Evolutionary conservation across 2,329 filamentous ascomycete genomes (phyloP).

Genomic region (Ceratocystis eucalypticola): DNA sequence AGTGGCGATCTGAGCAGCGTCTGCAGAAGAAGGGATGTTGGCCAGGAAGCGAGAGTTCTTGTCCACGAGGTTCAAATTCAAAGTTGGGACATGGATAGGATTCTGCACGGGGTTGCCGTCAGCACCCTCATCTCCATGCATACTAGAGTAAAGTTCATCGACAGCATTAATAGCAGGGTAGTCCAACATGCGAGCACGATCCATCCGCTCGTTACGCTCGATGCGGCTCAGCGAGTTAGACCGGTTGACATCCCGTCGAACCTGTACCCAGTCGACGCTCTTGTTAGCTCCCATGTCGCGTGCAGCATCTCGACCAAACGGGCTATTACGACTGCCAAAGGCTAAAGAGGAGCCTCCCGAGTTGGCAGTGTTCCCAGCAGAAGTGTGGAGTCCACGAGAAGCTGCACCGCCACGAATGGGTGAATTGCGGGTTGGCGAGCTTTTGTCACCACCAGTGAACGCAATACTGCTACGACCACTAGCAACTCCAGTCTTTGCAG

Average conservation of each 20-base stretch:
- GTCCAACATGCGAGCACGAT: conserved; percentile 90
- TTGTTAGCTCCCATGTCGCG: conserved; percentile 54
- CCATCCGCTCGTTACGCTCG: conserved; percentile 69
- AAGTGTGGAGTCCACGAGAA: conserved; percentile 20
- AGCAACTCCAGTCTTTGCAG: conserved; percentile 84
- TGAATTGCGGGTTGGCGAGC: conserved; percentile 10
- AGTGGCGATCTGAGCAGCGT: conserved; percentile 68
- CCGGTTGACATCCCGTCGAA: conserved; percentile 85
- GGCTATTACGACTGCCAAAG: conserved; percentile 26
- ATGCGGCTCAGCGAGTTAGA: conserved; percentile 87
- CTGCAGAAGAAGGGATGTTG: conserved; percentile 68
- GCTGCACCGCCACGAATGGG: conserved; percentile 28
- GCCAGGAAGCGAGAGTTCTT: conserved; percentile 89
- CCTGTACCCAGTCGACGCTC: conserved; percentile 86
- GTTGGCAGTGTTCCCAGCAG: conserved; percentile 25
- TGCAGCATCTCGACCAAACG: conserved; percentile 37
- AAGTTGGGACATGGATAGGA: conserved; percentile 63
- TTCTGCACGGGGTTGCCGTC: conserved; percentile 74
- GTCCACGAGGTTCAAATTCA: conserved; percentile 79
- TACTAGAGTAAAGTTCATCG: conserved; percentile 70
- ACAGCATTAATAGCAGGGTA: conserved; percentile 78
- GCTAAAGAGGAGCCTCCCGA: conserved; percentile 21
- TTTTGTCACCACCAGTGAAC: conserved; percentile 32
- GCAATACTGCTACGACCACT: conserved; percentile 77
- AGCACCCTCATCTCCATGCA: conserved; percentile 79